Percentiles rank a stretch among this genome's conserved stretches.
Conservation (phyloP, 495 filamentous ascomycete genomes). For the Penicillium angulare region DNA sequence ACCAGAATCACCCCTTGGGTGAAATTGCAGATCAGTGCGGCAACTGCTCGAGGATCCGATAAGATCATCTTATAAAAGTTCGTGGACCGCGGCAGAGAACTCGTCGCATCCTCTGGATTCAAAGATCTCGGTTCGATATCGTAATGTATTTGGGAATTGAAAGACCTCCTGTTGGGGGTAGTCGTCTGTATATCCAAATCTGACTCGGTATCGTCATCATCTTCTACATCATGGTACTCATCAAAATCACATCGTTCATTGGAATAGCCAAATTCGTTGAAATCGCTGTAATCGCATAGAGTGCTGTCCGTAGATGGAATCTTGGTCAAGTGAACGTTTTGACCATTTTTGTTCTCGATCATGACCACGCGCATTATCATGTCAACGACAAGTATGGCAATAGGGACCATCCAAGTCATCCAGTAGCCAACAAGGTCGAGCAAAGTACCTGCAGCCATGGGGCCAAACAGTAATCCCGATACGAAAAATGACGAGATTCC, state of each 20-base stretch:
- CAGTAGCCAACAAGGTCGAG: constrained; percentile 17
- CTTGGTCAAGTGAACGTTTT: not conserved
- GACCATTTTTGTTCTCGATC: constrained; percentile 15
- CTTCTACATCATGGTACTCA: not conserved
- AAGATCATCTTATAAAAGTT: constrained; percentile 14
- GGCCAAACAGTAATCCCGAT: constrained; percentile 5
- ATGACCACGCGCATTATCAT: constrained; percentile 18
- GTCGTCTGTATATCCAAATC: not conserved
- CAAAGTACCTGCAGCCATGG: constrained; percentile 11
- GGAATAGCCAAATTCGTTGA: not conserved
- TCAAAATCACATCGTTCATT: not conserved
- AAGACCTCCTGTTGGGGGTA: not conserved
- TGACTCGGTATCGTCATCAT: not conserved
- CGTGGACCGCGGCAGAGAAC: not conserved
- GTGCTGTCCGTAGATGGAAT: not conserved
- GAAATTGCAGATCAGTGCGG: constrained; percentile 7
- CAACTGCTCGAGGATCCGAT: constrained; percentile 7
- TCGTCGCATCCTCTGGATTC: not conserved
- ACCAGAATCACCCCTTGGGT: constrained; percentile 5
- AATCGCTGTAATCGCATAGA: not conserved
- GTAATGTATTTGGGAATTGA: not conserved
- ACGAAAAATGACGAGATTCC: constrained; percentile 5
- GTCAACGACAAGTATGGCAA: constrained; percentile 13
- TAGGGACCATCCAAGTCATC: constrained; percentile 11
- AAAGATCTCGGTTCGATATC: not conserved